A percentile compares a stretch with the other conserved stretches of the same genome.
Evolutionary conservation across 2,329 filamentous ascomycete genomes (phyloP).

Genomic region (Scedosporium boydii): DNA sequence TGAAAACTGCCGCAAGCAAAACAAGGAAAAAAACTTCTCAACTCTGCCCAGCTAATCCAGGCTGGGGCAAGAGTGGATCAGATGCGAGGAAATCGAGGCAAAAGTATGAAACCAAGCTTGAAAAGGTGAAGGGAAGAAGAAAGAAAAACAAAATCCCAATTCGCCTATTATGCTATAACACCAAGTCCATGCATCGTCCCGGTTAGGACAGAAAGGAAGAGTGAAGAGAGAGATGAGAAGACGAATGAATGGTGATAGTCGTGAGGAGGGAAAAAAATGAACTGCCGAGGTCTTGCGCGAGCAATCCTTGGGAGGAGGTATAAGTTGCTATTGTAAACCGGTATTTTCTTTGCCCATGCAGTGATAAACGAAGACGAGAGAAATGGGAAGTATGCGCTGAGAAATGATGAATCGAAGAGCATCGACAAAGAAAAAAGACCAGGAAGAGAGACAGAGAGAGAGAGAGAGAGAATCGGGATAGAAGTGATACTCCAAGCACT

Average conservation of each 20-base stretch:
- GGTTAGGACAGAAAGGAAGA: neutral
- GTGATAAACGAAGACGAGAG: conserved; percentile 5
- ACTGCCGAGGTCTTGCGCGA: neutral
- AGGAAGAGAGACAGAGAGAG: conserved; percentile 8
- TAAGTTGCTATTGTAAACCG: neutral
- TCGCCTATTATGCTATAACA: conserved; percentile 2
- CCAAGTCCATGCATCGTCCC: conserved; percentile 4
- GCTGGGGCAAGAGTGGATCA: neutral
- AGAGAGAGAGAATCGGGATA: neutral
- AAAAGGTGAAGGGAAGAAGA: conserved; percentile 1
- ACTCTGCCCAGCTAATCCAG: neutral
- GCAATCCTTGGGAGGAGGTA: neutral
- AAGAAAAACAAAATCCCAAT: neutral
- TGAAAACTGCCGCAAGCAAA: neutral
- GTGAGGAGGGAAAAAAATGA: conserved; percentile 6
- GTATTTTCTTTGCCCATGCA: conserved; percentile 1
- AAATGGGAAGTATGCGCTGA: conserved; percentile 5
- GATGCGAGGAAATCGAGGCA: neutral
- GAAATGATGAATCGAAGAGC: conserved; percentile 9
- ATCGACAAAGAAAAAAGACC: conserved; percentile 13
- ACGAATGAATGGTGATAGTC: conserved; percentile 2
- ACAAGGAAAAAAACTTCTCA: neutral
- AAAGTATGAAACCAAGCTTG: neutral
- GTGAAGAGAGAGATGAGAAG: neutral
- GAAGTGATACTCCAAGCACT: conserved; percentile 6